These are phyloP conservation scores for Trametes cinnabarina DNA, from an alignment of 768 basidiomycete genomes.

Conservation along the genomic window DNA sequence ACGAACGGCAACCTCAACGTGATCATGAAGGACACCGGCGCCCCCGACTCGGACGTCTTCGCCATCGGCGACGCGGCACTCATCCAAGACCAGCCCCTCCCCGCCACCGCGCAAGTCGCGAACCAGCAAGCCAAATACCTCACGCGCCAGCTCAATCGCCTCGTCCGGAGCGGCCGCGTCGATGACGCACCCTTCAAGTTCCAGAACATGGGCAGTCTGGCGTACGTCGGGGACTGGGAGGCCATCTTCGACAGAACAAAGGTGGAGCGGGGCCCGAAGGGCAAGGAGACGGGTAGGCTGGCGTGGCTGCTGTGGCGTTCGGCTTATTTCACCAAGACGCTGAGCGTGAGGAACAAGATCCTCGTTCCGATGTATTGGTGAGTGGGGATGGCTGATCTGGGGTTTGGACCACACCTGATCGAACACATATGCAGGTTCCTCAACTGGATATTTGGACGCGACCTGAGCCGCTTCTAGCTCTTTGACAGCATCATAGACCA, in stretches of 20 bases:
- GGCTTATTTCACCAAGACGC: constrained; percentile 76
- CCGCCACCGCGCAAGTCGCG: constrained; percentile 88
- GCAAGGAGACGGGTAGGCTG: constrained; percentile 61
- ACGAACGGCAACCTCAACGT: constrained; percentile 64
- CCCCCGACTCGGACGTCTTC: constrained; percentile 66
- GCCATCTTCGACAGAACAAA: constrained; percentile 71
- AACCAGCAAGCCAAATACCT: constrained; percentile 74
- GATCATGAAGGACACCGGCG: constrained; percentile 46
- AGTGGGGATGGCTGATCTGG: constrained; percentile 23
- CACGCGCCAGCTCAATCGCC: constrained; percentile 61
- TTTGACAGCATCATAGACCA: background rate
- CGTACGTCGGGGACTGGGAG: constrained; percentile 82
- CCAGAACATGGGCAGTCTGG: constrained; percentile 70
- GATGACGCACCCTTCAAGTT: constrained; percentile 60
- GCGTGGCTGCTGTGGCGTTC: constrained; percentile 82
- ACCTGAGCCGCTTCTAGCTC: constrained; percentile 63
- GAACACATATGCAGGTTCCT: constrained; percentile 49
- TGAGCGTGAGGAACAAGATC: constrained; percentile 71
- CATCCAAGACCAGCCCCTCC: constrained; percentile 56
- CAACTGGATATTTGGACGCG: constrained; percentile 78
- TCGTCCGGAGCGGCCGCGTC: constrained; percentile 40
- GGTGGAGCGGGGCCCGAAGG: constrained; percentile 41
- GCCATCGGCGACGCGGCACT: constrained; percentile 79
- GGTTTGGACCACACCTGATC: background rate
- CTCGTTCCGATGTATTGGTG: constrained; percentile 67